Evolutionary conservation across 1,284 basidiomycete species (phyloP).

Genomic region (Ceratobasidium theobromae): DNA sequence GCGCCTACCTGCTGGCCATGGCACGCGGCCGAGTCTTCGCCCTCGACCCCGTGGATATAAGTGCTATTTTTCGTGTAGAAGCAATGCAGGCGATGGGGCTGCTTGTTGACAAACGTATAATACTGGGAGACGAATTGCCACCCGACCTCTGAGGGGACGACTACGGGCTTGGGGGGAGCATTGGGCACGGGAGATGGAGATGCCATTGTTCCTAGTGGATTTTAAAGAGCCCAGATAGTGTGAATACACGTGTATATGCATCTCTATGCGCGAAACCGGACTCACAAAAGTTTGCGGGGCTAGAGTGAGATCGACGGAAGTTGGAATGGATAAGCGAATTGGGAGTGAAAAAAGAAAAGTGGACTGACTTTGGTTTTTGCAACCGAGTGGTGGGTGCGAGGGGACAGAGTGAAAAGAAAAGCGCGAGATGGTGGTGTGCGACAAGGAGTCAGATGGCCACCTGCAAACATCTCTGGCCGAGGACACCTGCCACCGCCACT

Average conservation of each 20-base stretch:
- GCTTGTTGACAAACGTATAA: slow-evolving; percentile 98
- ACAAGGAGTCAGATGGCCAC: slow-evolving; percentile 18
- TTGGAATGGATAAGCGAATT: not conserved
- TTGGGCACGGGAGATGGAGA: slow-evolving; percentile 29
- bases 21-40: slow-evolving; percentile 85
- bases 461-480: slow-evolving; percentile 21
- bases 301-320: not conserved
- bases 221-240: not conserved
- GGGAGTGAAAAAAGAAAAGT: not conserved
- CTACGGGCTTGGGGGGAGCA: slow-evolving; percentile 17
- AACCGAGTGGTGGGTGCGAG: slow-evolving; percentile 9
- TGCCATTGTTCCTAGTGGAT: slow-evolving; percentile 7
- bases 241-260: not conserved
- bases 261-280: not conserved
- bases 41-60: slow-evolving; percentile 94
- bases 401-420: not conserved
- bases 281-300: not conserved
- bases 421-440: slow-evolving; percentile 16
- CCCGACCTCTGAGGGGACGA: slow-evolving; percentile 72
- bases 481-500: slow-evolving; percentile 16
- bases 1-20: slow-evolving; percentile 84
- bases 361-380: not conserved
- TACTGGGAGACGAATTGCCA: slow-evolving; percentile 98
- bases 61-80: slow-evolving; percentile 99
- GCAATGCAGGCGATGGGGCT: slow-evolving; percentile 94